Base-by-base conservation (phyloP, 345 rosid species). In the Laguncularia racemosa region DNA sequence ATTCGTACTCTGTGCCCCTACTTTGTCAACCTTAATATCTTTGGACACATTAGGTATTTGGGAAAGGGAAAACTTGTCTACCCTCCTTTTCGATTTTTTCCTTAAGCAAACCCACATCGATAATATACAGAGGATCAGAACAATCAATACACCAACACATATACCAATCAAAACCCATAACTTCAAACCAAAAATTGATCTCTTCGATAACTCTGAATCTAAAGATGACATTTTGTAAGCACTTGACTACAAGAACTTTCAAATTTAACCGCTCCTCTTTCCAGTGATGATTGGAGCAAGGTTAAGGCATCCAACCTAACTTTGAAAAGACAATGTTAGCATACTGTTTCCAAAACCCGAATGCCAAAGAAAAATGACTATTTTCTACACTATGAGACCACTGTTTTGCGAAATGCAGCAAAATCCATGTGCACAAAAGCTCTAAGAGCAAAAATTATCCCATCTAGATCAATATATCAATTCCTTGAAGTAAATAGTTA, bases 101-200 rank as follows among this genome's bases (percentile, higher is more conserved):
- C 85, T 73, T 65, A 82, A 87, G 15, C 82, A 77, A 51, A 84
- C 63, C 89, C 95, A 93, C 8, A 78, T 71, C 57, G 95, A 82
- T 60, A 93, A 67, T 68, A 84, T 59, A 58, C 83, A 79, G 60
- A 89, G 95, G 74, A 93, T 89, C 75, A 85, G 75, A 66, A 89
- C 78, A 62, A 89, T 84, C 76, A 85, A 81, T 40, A 66, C 80
- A 50, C 89, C 95, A 16, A 87, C 91, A 20, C 80, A 74, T 57
- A 85, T 58, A 55, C 95, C 86, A 26, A 93, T 79, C 82, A 87
- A 70, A 50, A 89, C 96, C 97, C 97, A 93, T 48, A 89, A 59
- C 58, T 93, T 82, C 46, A 90, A 62, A 71, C 99, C 99, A 58
- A 93, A 76, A 72, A 82, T 50, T 6, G 85, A 68, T 26, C 73